Evolutionary conservation across 2,329 filamentous ascomycete species (phyloP).

Genomic region (Thelonectria rubi): DNA sequence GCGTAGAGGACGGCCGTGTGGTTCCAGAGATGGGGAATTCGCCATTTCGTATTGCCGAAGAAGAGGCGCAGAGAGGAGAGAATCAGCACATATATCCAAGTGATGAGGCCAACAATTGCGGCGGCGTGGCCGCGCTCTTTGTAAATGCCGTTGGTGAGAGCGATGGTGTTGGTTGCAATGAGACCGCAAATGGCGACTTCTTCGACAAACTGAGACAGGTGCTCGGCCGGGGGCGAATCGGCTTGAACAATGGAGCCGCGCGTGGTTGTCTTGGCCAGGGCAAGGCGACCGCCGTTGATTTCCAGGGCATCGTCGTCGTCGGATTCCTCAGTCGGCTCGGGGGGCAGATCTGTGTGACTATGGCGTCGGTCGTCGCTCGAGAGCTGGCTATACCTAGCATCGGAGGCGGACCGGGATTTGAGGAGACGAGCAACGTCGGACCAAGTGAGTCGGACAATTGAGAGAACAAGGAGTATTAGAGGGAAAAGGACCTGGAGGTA

Average conservation of each 20-base stretch:
- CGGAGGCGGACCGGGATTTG: conserved; percentile 57
- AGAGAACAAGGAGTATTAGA: conserved; percentile 73
- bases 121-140: conserved; percentile 66
- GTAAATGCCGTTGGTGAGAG: conserved; percentile 69
- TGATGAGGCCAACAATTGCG: conserved; percentile 72
- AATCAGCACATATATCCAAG: conserved; percentile 83
- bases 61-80: conserved; percentile 78
- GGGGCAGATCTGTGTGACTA: conserved; percentile 63
- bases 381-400: conserved; percentile 64
- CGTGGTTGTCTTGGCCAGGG: conserved; percentile 68
- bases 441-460: conserved; percentile 71
- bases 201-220: conserved; percentile 76
- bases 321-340: conserved; percentile 62
- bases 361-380: conserved; percentile 53
- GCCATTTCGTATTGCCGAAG: conserved; percentile 71
- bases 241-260: conserved; percentile 73
- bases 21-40: conserved; percentile 83
- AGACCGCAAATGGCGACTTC: conserved; percentile 77
- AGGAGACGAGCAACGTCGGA: conserved; percentile 65
- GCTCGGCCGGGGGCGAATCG: conserved; percentile 78
- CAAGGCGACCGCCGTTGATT: conserved; percentile 65
- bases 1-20: conserved; percentile 89
- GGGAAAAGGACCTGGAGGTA: conserved; percentile 77
- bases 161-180: conserved; percentile 72
- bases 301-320: conserved; percentile 67